A percentile compares a stretch with the other conserved stretches of the same genome.
phyloP scores from a whole-genome alignment of 345 rosid genomes.

The Psidium guajava region DNA sequence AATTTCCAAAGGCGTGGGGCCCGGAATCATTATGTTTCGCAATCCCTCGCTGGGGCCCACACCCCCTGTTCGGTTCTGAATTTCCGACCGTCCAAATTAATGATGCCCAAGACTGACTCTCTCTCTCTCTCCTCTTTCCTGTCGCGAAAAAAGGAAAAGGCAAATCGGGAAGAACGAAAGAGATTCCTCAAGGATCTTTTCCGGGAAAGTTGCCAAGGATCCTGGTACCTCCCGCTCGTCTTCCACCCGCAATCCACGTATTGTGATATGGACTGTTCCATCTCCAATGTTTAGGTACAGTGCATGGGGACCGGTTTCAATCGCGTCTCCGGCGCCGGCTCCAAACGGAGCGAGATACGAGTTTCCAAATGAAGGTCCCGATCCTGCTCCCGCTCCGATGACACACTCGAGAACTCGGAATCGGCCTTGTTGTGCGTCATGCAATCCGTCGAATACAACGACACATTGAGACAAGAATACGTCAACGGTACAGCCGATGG shows the following conservation, averaged over 20 bases:
- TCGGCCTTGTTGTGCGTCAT: background rate
- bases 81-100: background rate
- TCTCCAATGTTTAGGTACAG: background rate
- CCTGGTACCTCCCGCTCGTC: background rate
- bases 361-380: background rate
- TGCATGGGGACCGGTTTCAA: background rate
- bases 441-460: background rate
- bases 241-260: background rate
- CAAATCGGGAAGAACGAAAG: background rate
- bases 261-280: background rate
- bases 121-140: too few relatives aligned
- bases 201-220: background rate
- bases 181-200: background rate
- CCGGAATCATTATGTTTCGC: background rate
- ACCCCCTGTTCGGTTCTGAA: background rate
- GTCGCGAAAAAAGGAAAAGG: too few relatives aligned
- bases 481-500: background rate
- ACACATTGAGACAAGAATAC: background rate
- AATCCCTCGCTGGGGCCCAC: background rate
- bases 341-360: background rate
- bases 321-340: background rate
- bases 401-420: background rate
- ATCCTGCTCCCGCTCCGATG: background rate
- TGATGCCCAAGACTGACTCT: background rate
- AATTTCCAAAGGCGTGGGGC: background rate